Evolutionary conservation across 257 asterid species (phyloP).

Genomic region (Ocimum tenuiflorum): DNA sequence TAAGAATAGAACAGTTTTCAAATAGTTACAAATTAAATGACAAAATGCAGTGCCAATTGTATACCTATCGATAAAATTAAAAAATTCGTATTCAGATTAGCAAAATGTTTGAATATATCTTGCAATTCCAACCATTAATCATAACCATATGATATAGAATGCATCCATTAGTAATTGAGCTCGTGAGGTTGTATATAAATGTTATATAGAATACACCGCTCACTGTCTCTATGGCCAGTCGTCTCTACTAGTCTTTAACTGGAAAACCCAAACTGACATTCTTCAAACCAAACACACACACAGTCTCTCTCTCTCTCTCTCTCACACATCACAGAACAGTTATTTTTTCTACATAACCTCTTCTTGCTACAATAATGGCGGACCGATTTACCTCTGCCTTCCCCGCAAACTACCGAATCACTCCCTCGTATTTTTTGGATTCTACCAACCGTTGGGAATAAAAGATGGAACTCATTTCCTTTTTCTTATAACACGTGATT

Average conservation of each 20-base stretch:
- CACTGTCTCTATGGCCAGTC: too few relatives aligned
- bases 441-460: conserved; percentile 34
- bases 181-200: too few relatives aligned
- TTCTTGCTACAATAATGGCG: conserved; percentile 30
- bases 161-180: too few relatives aligned
- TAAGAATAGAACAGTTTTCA: too few relatives aligned
- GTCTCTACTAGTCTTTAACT: conserved; percentile 26
- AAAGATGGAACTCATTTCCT: conserved; percentile 31
- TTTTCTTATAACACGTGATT: conserved; percentile 7
- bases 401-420: conserved; percentile 15
- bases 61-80: too few relatives aligned
- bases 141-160: too few relatives aligned
- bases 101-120: too few relatives aligned
- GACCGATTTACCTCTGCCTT: conserved; percentile 35
- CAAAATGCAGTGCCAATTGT: too few relatives aligned
- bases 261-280: conserved; percentile 22
- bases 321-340: conserved; percentile 26
- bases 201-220: too few relatives aligned
- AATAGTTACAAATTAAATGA: too few relatives aligned
- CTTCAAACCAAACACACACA: background rate
- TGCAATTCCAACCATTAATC: too few relatives aligned
- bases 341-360: conserved; percentile 12
- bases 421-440: conserved; percentile 27
- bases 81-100: too few relatives aligned
- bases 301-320: conserved; percentile 4